Conservation (phyloP, 2,329 filamentous ascomycete genomes). For the Penicillium sp. region DNA sequence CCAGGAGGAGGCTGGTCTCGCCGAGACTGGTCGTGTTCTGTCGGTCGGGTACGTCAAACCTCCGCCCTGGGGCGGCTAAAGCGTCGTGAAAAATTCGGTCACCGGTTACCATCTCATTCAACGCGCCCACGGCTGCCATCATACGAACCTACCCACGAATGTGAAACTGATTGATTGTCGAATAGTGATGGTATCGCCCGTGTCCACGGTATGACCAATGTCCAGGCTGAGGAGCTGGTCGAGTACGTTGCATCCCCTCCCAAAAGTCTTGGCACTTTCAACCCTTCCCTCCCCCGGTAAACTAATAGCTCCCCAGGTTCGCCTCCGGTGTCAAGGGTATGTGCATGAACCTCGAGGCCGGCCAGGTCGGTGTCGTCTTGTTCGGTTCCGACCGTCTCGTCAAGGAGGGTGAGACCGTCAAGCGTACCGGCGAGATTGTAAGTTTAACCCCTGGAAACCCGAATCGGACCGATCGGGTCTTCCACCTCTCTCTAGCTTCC, state of each 20-base stretch:
- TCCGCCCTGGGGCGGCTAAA: constrained; percentile 17
- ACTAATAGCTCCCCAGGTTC: constrained; percentile 68
- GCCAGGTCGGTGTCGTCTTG: constrained; percentile 99
- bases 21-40: constrained; percentile 98
- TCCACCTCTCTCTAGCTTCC: constrained; percentile 1
- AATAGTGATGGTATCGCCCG: constrained; percentile 99
- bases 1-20: constrained; percentile 92
- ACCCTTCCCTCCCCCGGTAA: constrained; percentile 10
- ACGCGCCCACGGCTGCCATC: constrained; percentile 20
- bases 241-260: constrained; percentile 70
- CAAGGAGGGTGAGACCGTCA: constrained; percentile 99
- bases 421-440: constrained; percentile 99
- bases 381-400: constrained; percentile 99
- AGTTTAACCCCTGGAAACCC: constrained; percentile 47
- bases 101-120: constrained; percentile 32
- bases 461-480: constrained; percentile 5
- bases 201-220: constrained; percentile 99
- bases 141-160: constrained; percentile 10
- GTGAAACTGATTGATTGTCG: constrained; percentile 26
- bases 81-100: constrained; percentile 36
- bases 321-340: constrained; percentile 99
- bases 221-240: constrained; percentile 99
- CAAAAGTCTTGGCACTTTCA: constrained; percentile 20
- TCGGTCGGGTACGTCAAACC: constrained; percentile 86
- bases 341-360: constrained; percentile 99